A percentile compares a stretch with the other conserved stretches of the same genome.
Conservation (phyloP, 192 early-diverging fungal genomes). For the Backusella mclennaniae region DNA sequence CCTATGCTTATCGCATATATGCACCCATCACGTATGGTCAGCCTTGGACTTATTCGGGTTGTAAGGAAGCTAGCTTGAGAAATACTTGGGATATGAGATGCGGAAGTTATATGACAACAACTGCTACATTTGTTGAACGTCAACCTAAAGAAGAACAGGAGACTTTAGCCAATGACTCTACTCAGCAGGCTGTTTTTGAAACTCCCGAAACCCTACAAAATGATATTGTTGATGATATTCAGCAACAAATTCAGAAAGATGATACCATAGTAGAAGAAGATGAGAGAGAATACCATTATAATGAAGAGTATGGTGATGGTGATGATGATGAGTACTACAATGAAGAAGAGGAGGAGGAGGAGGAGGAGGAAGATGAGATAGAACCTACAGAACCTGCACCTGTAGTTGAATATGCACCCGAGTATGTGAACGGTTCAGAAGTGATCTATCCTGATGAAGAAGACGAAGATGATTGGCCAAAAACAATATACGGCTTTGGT, state of each 20-base stretch:
- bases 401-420: background rate
- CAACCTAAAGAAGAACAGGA: background rate
- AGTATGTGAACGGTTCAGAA: background rate
- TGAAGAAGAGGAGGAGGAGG: background rate
- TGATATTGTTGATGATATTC: background rate
- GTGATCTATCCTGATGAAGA: slow-evolving; percentile 2
- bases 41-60: slow-evolving; percentile 68
- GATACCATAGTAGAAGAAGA: background rate
- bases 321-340: background rate
- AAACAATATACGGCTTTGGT: background rate
- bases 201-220: background rate
- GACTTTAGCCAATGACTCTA: background rate
- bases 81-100: slow-evolving; percentile 20
- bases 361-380: background rate
- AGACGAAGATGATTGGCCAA: slow-evolving; percentile 18
- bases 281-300: background rate
- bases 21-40: slow-evolving; percentile 87
- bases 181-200: background rate
- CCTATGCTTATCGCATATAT: slow-evolving; percentile 62
- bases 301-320: background rate
- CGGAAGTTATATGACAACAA: background rate
- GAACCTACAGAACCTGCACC: slow-evolving; percentile 13
- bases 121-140: background rate
- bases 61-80: slow-evolving; percentile 30
- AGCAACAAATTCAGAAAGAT: background rate